Base-by-base conservation (phyloP, 352 stramenopile genomes). In the Globisporangium irregulare region DNA sequence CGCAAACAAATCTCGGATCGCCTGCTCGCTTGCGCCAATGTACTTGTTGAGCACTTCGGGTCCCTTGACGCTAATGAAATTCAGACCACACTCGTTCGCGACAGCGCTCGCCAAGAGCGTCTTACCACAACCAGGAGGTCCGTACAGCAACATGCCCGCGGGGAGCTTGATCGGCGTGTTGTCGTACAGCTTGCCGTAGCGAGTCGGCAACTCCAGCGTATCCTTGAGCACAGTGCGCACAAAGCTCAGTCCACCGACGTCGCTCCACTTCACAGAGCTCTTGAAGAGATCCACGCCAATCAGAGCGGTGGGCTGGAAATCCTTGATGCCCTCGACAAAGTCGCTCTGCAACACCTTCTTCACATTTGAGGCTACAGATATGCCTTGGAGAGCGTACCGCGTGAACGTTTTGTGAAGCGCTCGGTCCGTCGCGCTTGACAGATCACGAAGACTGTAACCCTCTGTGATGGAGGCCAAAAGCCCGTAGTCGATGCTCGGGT, bases 61-160 rank as follows among this genome's bases (percentile, higher is more conserved):
- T 0, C 91, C 91, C 66, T 96, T 97, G n/a, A 97, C 87, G 59
- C 86, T 93, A 72, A 97, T 94, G 65, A 97, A 97, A 66, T 95
- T 95, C 56, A 95, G 78, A 0, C 90, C 89, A 32, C 84, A 95
- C 74, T 96, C 91, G 68, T 89, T 89, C 3, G 91, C 90, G 9
- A 97, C 84, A 0, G 90, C 90, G 36, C 89, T 91, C n/a, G 89
- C 90, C 1, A 97, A 66, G 24, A 96, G 67, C 18, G 91, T 97
- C 68, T 97, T 97, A 0, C 91, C 91, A 59, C 95, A 98, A 15
- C 96, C 93, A 38, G 93, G 90, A 25, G 92, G 92, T 0, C 92
- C 93, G 64, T 97, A 96, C 3, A 98, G 64, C 14, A 98, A 69
- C 68, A 98, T 81, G 3, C 93, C 89, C 22, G 87, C 89, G 18